Percentiles rank a stretch among this genome's conserved stretches.
phyloP scores from a whole-genome alignment of 352 stramenopile species.

The Globisporangium alternatum region DNA sequence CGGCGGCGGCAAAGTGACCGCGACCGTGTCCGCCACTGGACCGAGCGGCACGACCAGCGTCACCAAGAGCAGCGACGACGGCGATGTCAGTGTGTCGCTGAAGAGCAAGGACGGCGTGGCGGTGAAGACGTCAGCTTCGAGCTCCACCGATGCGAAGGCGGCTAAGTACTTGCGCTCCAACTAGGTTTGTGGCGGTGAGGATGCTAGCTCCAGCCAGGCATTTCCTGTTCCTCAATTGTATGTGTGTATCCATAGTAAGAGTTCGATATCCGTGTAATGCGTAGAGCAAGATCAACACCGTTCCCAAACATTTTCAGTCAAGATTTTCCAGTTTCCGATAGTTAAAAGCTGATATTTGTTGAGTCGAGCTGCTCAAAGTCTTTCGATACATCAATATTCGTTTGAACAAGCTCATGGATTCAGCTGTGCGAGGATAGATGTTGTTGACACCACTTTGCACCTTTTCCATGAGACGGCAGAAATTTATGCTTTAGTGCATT shows the following conservation, averaged over 20 bases:
- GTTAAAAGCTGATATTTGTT: too few species aligned
- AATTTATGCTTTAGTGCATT: not conserved
- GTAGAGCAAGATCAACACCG: too few species aligned
- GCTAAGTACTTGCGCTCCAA: not conserved
- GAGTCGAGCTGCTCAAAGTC: too few species aligned
- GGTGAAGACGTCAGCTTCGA: not conserved
- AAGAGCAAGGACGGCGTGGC: not conserved
- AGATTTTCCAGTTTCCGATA: too few species aligned
- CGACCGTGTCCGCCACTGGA: not conserved
- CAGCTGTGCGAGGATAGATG: too few species aligned
- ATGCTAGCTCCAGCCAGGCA: too few species aligned
- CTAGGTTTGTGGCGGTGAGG: not conserved
- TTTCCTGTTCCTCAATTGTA: too few species aligned
- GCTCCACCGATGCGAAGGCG: not conserved
- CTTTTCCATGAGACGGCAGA: not conserved
- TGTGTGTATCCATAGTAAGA: too few species aligned
- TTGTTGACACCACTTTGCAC: not conserved
- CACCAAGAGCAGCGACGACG: not conserved
- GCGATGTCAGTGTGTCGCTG: not conserved
- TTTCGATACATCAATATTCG: too few species aligned
- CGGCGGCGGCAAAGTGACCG: not conserved
- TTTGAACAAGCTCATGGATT: too few species aligned
- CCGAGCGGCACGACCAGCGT: not conserved
- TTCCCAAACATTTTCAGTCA: too few species aligned
- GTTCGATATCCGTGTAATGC: too few species aligned